phyloP scores from a whole-genome alignment of 768 basidiomycete genomes.

The Rhizopogon vulgaris region DNA sequence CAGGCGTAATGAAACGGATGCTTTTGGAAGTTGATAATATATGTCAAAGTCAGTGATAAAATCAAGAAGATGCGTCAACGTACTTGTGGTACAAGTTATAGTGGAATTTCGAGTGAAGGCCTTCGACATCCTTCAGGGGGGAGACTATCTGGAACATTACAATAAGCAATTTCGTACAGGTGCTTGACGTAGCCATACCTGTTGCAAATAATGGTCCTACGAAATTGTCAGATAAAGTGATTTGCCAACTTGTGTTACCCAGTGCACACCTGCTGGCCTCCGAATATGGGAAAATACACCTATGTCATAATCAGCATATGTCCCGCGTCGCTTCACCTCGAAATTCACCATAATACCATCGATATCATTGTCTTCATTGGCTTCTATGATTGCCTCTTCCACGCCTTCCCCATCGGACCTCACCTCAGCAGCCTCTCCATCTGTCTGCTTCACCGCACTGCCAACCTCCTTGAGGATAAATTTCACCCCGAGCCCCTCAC shows the following conservation, averaged over 20 bases:
- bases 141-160: conserved; percentile 65
- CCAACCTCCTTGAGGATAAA: conserved; percentile 71
- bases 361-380: conserved; percentile 79
- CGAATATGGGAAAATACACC: conserved; percentile 98
- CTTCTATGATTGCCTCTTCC: conserved; percentile 93
- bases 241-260: conserved; percentile 1
- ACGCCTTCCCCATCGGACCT: conserved; percentile 77
- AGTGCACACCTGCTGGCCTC: conserved; percentile 67
- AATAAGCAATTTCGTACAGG: neutral
- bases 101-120: conserved; percentile 93
- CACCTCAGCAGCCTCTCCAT: conserved; percentile 32
- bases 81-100: conserved; percentile 95
- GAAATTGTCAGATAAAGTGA: conserved; percentile 1
- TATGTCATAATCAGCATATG: conserved; percentile 21
- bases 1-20: conserved; percentile 86
- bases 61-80: conserved; percentile 12
- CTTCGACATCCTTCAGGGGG: conserved; percentile 96
- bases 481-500: conserved; percentile 79
- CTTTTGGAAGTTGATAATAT: conserved; percentile 33
- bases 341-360: conserved; percentile 90
- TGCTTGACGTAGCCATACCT: conserved; percentile 39
- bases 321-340: conserved; percentile 34
- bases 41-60: neutral
- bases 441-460: conserved; percentile 21
- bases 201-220: conserved; percentile 95